A percentile compares a stretch with the other conserved stretches of the same genome.
Conservation (phyloP, 257 asterid genomes). For the Fraxinus quadrangulata region DNA sequence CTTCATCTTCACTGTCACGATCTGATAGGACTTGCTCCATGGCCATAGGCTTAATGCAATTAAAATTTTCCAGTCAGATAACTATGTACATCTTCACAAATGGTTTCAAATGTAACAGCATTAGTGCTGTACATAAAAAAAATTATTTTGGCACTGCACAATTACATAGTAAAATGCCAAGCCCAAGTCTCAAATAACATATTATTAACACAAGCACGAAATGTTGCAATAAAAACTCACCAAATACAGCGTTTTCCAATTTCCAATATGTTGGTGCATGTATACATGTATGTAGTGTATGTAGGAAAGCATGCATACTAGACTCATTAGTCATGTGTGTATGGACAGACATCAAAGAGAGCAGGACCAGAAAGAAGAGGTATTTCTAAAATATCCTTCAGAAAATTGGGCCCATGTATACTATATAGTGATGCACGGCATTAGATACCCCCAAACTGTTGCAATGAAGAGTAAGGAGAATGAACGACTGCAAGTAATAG, state of each 20-base stretch:
- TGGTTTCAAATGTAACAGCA: not conserved
- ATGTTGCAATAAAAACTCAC: slow-evolving; percentile 9
- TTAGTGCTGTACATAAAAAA: not conserved
- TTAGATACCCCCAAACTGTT: not conserved
- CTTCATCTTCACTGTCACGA: slow-evolving; percentile 98
- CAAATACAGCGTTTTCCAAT: not conserved
- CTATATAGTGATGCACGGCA: not conserved
- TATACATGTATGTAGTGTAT: not conserved
- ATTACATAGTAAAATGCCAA: not conserved
- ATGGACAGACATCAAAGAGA: not conserved
- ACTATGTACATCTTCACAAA: slow-evolving; percentile 18
- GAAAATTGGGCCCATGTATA: not conserved
- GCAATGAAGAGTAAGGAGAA: not conserved
- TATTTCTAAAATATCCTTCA: not conserved
- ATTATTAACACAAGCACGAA: not conserved
- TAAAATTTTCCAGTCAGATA: slow-evolving; percentile 29
- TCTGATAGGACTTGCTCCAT: slow-evolving; percentile 94
- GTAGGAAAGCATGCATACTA: not conserved
- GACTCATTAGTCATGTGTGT: not conserved
- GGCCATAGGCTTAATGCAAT: slow-evolving; percentile 80
- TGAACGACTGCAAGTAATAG: not conserved
- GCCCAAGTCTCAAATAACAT: slow-evolving; percentile 8
- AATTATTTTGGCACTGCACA: not conserved
- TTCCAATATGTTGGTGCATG: not conserved
- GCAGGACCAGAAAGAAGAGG: not conserved